phyloP scores from a whole-genome alignment of 2,329 filamentous ascomycete genomes.

The Mycosphaerella sp. region DNA sequence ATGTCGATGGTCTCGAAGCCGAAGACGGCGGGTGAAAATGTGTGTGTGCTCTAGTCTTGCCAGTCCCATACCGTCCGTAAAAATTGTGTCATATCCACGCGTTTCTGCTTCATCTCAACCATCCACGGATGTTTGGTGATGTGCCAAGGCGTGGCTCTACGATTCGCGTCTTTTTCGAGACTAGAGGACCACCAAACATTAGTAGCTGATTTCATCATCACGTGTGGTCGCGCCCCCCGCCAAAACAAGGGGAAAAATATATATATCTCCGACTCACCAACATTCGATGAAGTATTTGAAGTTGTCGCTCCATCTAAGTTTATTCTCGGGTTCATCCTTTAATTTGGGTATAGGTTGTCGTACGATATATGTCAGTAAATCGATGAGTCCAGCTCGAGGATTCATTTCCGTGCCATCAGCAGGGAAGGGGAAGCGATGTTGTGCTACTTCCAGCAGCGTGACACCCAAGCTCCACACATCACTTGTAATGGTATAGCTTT shows the following conservation, averaged over 20 bases:
- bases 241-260: too few relatives aligned
- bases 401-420: slow-evolving; percentile 95
- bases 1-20: too few relatives aligned
- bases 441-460: slow-evolving; percentile 96
- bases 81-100: slow-evolving; percentile 96
- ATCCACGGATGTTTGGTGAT: slow-evolving; percentile 99
- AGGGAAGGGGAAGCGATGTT: slow-evolving; percentile 96
- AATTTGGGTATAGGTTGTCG: slow-evolving; percentile 90
- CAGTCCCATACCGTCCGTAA: slow-evolving; percentile 95
- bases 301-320: slow-evolving; percentile 90
- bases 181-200: slow-evolving; percentile 42
- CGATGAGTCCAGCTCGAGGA: slow-evolving; percentile 84
- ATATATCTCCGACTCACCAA: too few relatives aligned
- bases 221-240: too few relatives aligned
- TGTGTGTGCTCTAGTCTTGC: slow-evolving; percentile 53
- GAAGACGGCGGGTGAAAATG: too few relatives aligned
- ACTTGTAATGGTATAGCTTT: slow-evolving; percentile 96
- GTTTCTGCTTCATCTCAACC: slow-evolving; percentile 89
- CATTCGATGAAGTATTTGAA: slow-evolving; percentile 99
- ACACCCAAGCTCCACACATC: slow-evolving; percentile 98
- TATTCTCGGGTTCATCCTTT: slow-evolving; percentile 73
- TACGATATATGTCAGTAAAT: slow-evolving; percentile 95
- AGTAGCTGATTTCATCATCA: not conserved
- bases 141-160: slow-evolving; percentile 90
- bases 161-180: slow-evolving; percentile 83